A percentile compares a stretch with the other conserved stretches of the same genome.
Conservation (phyloP, 257 asterid genomes). For the Gynochthodes officinalis region DNA sequence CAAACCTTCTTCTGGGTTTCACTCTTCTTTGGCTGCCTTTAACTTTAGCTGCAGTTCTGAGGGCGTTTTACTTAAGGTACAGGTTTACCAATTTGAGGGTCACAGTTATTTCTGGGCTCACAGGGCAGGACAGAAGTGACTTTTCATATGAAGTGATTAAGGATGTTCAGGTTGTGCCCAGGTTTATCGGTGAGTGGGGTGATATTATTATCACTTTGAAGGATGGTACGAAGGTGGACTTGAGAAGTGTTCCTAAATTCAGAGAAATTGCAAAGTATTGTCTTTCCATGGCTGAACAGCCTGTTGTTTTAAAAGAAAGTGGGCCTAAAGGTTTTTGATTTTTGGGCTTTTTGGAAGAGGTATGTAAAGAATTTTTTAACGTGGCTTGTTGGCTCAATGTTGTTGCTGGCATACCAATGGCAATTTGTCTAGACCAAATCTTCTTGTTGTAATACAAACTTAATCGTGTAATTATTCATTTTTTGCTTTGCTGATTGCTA, state of each 20-base stretch:
- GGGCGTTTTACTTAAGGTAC: conserved; percentile 81
- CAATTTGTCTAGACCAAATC: conserved; percentile 1
- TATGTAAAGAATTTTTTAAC: not conserved
- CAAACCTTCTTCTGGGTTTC: conserved; percentile 84
- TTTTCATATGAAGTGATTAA: conserved; percentile 71
- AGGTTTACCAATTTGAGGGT: conserved; percentile 79
- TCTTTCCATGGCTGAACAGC: conserved; percentile 63
- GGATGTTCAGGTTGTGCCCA: conserved; percentile 91
- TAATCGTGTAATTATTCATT: conserved; percentile 10
- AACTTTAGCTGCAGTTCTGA: conserved; percentile 72
- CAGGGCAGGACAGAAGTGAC: conserved; percentile 89
- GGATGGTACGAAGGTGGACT: conserved; percentile 86
- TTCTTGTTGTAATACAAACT: not conserved
- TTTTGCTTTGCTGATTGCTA: not conserved
- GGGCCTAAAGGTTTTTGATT: conserved; percentile 67
- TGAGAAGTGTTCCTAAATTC: conserved; percentile 93
- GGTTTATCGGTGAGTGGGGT: conserved; percentile 97
- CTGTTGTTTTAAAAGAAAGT: conserved; percentile 40
- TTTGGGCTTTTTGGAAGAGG: not conserved
- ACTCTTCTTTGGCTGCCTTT: conserved; percentile 92
- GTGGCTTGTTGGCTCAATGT: not conserved
- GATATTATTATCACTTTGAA: conserved; percentile 77
- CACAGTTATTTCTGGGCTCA: conserved; percentile 83
- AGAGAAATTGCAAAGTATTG: conserved; percentile 93
- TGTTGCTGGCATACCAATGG: not conserved